Evolutionary conservation across 2,329 filamentous ascomycete genomes (phyloP), one percentile per base, ranked within the genome.

Genomic region (Fusarium ramigenum): DNA sequence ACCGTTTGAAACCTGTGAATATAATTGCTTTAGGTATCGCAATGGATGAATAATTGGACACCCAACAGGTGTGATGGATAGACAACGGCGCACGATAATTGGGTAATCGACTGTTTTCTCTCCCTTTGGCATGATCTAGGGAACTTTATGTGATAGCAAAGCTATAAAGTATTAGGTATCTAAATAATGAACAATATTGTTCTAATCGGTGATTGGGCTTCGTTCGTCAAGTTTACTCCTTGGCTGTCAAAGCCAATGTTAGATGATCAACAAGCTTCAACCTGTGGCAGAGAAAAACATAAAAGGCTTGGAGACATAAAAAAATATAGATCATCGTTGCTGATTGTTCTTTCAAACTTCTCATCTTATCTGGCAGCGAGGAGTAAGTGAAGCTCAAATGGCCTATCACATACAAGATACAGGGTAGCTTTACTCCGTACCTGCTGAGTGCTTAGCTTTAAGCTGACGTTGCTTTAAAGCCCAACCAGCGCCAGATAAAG

Each of bases 401-500:
- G 47, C 39, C 43, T 47, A 25, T 25, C 30, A 37, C 19, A 30
- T 28, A 23, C 40, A 46, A 34, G 40, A 16, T 61, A 52, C 21
- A 44, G 57, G 37, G 47, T 60, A 59, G 32, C 19, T 21, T 46
- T 36, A 36, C 32, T 14, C 32, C 2, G 12, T 15, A 23, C n/a
- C 32, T 19, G 21, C 18, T 56, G 30, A n/a, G 32, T 42, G 37
- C 19, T 28, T 19, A 39, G 46, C 53, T 56, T 23, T 21, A 23
- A 28, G 37, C 52, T 54, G 69, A 72, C 32, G 43, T 49, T 69
- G 34, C 60, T 69, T 65, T 54, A 36, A 42, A 59, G 54, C 61
- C 61, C 56, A 62, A 66, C 60, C 49, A 49, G 61, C 42, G 25
- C 40, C 54, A 50, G 40, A 56, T 57, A 53, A 63, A 65, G 60